Evolutionary conservation across 2,329 filamentous ascomycete genomes (phyloP).

Genomic region (Anisogramma anomala): DNA sequence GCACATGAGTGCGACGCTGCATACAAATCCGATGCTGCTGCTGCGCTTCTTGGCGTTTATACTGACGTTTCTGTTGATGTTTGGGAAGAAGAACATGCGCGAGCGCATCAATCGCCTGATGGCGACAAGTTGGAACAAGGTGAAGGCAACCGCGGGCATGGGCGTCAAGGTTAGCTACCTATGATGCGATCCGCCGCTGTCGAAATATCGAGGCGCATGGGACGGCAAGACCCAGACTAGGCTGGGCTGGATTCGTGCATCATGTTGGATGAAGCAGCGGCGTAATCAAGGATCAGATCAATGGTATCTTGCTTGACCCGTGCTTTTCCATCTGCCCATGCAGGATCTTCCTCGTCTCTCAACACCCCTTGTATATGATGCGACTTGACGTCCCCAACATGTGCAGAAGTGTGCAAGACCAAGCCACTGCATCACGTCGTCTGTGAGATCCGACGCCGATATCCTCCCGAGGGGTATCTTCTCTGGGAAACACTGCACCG

Average conservation of each 20-base stretch:
- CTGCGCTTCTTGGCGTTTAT: constrained; percentile 65
- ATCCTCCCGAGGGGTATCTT: no score
- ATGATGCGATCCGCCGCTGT: constrained; percentile 29
- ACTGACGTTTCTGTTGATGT: constrained; percentile 61
- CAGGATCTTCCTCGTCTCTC: neutral
- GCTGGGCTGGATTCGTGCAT: neutral
- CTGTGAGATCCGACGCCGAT: no score
- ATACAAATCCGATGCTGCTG: constrained; percentile 45
- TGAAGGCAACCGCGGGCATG: constrained; percentile 81
- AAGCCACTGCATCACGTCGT: no score
- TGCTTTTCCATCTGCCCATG: neutral
- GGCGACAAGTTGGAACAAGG: constrained; percentile 64
- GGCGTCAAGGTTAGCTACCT: constrained; percentile 97
- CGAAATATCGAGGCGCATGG: constrained; percentile 1
- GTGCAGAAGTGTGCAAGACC: no score
- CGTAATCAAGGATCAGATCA: constrained; percentile 1
- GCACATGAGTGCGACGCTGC: constrained; percentile 37
- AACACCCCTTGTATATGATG: neutral
- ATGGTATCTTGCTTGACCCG: constrained; percentile 5
- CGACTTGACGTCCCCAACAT: neutral
- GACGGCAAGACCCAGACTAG: neutral
- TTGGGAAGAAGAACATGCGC: constrained; percentile 64
- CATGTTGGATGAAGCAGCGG: constrained; percentile 6
- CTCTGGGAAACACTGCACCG: no score
- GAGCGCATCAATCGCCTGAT: constrained; percentile 61